A percentile compares a stretch with the other conserved stretches of the same genome.
Evolutionary conservation across 257 asterid genomes (phyloP).

Genomic region (Salvia rosmarinus): DNA sequence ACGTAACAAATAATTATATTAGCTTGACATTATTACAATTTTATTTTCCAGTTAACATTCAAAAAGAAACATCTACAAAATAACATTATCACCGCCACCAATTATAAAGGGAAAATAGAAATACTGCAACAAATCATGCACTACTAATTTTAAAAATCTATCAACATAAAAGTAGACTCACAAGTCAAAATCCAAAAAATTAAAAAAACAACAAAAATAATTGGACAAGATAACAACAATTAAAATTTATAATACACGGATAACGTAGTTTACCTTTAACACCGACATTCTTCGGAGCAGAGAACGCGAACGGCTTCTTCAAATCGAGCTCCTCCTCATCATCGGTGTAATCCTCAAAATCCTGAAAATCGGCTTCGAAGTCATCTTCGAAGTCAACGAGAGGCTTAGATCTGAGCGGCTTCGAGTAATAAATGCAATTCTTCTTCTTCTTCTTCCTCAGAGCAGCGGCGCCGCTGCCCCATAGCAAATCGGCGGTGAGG

Average conservation of each 20-base stretch:
- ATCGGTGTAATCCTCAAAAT: constrained; percentile 56
- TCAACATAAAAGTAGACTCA: neutral
- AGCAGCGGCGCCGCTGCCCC: constrained; percentile 61
- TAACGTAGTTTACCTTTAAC: constrained; percentile 30
- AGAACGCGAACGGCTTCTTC: constrained; percentile 47
- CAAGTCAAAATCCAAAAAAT: neutral
- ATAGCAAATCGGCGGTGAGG: constrained; percentile 72
- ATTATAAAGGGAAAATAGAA: neutral
- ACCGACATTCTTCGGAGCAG: constrained; percentile 42
- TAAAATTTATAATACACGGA: neutral
- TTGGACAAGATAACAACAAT: neutral
- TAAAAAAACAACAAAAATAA: neutral
- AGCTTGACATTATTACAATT: too few species aligned
- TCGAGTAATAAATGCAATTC: constrained; percentile 41
- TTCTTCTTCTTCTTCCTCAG: constrained; percentile 47
- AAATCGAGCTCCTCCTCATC: constrained; percentile 47
- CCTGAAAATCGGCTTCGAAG: constrained; percentile 81
- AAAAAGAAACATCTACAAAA: neutral
- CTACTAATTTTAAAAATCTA: neutral
- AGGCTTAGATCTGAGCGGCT: constrained; percentile 52
- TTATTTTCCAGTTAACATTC: neutral
- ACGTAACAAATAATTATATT: too few species aligned
- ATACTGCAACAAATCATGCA: neutral
- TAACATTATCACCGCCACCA: neutral
- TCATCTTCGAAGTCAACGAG: constrained; percentile 47